Conservation (phyloP, 352 stramenopile species). For the Blastocystis sp. region DNA sequence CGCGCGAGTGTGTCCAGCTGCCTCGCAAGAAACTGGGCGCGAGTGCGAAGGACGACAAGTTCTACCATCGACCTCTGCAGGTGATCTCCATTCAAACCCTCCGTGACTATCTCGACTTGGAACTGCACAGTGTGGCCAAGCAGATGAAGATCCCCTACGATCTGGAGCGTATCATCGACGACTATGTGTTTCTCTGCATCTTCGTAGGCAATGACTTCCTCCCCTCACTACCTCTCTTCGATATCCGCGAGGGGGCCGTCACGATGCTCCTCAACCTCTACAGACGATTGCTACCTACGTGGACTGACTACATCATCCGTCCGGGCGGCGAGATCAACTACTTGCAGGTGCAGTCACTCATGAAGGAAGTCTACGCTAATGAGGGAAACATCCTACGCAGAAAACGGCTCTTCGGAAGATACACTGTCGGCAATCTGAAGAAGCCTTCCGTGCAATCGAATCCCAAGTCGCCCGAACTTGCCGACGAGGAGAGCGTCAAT, state of each 20-base stretch:
- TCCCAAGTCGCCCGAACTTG: not conserved
- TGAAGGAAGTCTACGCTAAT: slow-evolving; percentile 28
- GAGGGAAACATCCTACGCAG: slow-evolving; percentile 27
- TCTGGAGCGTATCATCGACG: slow-evolving; percentile 89
- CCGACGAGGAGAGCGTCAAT: slow-evolving; percentile 18
- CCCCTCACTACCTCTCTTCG: slow-evolving; percentile 87
- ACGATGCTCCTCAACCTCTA: slow-evolving; percentile 67
- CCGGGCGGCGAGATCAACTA: slow-evolving; percentile 44
- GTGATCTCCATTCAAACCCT: slow-evolving; percentile 76
- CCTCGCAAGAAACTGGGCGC: slow-evolving; percentile 78
- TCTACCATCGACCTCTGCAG: slow-evolving; percentile 68
- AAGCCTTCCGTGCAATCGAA: not conserved
- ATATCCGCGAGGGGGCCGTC: slow-evolving; percentile 72
- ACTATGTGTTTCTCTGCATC: slow-evolving; percentile 97
- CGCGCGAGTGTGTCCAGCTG: slow-evolving; percentile 63
- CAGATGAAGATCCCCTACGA: slow-evolving; percentile 81
- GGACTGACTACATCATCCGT: slow-evolving; percentile 47
- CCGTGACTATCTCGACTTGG: slow-evolving; percentile 75
- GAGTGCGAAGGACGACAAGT: slow-evolving; percentile 65
- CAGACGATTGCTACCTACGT: slow-evolving; percentile 5
- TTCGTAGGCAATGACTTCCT: slow-evolving; percentile 97
- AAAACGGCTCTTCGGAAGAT: slow-evolving; percentile 36
- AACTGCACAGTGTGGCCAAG: slow-evolving; percentile 69
- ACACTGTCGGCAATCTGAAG: slow-evolving; percentile 23
- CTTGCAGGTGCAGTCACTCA: slow-evolving; percentile 33